These are phyloP conservation scores for Crithidia expoeki DNA, from an alignment of 208 protist genomes.

Conservation along the genomic window DNA sequence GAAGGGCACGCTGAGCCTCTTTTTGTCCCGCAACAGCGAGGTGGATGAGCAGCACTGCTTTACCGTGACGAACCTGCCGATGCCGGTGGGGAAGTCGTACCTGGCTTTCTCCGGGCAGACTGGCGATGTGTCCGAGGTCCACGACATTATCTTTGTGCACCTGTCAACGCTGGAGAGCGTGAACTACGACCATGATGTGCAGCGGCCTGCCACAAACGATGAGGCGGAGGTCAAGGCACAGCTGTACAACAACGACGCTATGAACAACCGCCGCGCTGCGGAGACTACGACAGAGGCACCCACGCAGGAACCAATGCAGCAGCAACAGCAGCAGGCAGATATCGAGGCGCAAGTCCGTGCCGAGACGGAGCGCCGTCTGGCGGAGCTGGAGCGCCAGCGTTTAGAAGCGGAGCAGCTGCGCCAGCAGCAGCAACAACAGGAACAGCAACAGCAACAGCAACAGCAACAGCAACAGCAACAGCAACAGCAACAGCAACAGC, in stretches of 20 bases:
- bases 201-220: constrained; percentile 10
- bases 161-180: constrained; percentile 45
- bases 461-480: constrained; percentile 10
- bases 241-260: constrained; percentile 40
- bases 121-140: constrained; percentile 54
- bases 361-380: constrained; percentile 10
- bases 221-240: not conserved
- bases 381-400: constrained; percentile 1
- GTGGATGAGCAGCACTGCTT: constrained; percentile 55
- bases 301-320: constrained; percentile 17
- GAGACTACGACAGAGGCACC: not conserved
- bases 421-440: constrained; percentile 20
- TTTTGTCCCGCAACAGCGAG: constrained; percentile 49
- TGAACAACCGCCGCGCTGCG: constrained; percentile 21
- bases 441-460: constrained; percentile 11
- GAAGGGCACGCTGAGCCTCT: constrained; percentile 44
- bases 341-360: constrained; percentile 10
- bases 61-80: constrained; percentile 40
- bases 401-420: too few species aligned
- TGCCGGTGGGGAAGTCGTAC: constrained; percentile 40
- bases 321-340: constrained; percentile 12
- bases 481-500: constrained; percentile 8
- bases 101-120: constrained; percentile 78
- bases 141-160: constrained; percentile 85
- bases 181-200: constrained; percentile 73